These are phyloP conservation scores for Pestalotiopsis sp. DNA, from an alignment of 2,329 filamentous ascomycete genomes.

Conservation along the genomic window DNA sequence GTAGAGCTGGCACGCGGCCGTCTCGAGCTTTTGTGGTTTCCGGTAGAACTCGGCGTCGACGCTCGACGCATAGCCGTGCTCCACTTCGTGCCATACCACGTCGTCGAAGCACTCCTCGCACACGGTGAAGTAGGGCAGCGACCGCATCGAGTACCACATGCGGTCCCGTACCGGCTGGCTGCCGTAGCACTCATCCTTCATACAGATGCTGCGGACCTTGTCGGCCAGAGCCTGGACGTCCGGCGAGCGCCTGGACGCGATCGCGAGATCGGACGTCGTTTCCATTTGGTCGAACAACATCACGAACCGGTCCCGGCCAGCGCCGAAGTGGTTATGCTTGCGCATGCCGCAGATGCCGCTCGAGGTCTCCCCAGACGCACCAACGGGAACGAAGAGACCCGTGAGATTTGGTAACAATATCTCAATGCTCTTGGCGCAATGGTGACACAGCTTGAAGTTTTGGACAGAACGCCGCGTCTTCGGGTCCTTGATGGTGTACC, in stretches of 20 bases:
- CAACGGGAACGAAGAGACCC: conserved; percentile 63
- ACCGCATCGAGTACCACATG: conserved; percentile 78
- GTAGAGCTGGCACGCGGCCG: conserved; percentile 76
- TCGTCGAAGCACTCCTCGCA: conserved; percentile 87
- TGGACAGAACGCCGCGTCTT: conserved; percentile 64
- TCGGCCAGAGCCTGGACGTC: conserved; percentile 66
- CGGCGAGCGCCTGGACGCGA: conserved; percentile 45
- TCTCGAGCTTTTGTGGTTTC: conserved; percentile 56
- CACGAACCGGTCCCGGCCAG: conserved; percentile 54
- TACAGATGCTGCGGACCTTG: conserved; percentile 61
- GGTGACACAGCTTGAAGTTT: conserved; percentile 75
- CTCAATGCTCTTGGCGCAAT: conserved; percentile 74
- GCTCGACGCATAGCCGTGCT: conserved; percentile 41
- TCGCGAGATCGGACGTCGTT: conserved; percentile 53
- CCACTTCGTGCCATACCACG: conserved; percentile 70
- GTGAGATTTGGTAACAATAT: conserved; percentile 72
- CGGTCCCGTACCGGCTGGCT: conserved; percentile 64
- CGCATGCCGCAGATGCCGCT: conserved; percentile 70
- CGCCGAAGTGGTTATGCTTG: conserved; percentile 41
- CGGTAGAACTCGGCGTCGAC: conserved; percentile 59
- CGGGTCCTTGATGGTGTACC: conserved; percentile 77
- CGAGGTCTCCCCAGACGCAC: conserved; percentile 47
- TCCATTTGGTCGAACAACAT: conserved; percentile 66
- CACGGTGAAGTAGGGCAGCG: conserved; percentile 76
- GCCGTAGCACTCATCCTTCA: conserved; percentile 64